Evolutionary conservation across 352 stramenopile species (phyloP).

Genomic region (Phytophthora pluvialis): DNA sequence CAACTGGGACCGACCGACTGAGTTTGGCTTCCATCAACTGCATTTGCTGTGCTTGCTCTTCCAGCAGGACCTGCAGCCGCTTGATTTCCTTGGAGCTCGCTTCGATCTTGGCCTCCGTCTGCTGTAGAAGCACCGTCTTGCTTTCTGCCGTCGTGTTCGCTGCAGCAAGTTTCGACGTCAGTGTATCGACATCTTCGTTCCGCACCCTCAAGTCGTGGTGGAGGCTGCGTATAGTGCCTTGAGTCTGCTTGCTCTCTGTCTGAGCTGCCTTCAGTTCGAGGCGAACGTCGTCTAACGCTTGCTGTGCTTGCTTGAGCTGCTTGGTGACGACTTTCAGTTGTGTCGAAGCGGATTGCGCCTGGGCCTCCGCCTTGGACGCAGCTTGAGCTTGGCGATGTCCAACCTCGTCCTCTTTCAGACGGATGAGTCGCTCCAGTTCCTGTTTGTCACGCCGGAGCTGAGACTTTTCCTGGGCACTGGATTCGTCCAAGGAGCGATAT

Average conservation of each 20-base stretch:
- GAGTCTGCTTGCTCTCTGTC: constrained; percentile 25
- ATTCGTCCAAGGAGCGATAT: constrained; percentile 30
- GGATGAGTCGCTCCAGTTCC: constrained; percentile 40
- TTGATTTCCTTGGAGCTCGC: constrained; percentile 41
- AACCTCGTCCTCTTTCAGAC: constrained; percentile 36
- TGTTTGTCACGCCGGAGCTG: constrained; percentile 43
- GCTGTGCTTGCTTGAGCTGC: constrained; percentile 22
- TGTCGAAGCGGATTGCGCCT: not conserved
- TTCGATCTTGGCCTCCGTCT: constrained; percentile 32
- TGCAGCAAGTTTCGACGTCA: constrained; percentile 25
- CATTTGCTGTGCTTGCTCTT: constrained; percentile 56
- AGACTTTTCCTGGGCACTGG: constrained; percentile 30
- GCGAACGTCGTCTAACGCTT: constrained; percentile 1
- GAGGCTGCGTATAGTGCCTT: constrained; percentile 19
- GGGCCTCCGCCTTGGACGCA: constrained; percentile 20
- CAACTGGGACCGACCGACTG: constrained; percentile 50
- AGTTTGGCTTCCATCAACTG: constrained; percentile 57
- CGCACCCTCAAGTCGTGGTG: constrained; percentile 20
- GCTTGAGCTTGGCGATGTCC: constrained; percentile 16
- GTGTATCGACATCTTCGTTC: constrained; percentile 25
- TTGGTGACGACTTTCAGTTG: constrained; percentile 27
- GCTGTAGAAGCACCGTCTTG: constrained; percentile 25
- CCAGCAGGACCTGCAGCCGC: constrained; percentile 30
- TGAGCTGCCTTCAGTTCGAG: constrained; percentile 16
- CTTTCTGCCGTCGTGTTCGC: constrained; percentile 9